phyloP scores from a whole-genome alignment of 257 asterid species.

The Asclepias syriaca region DNA sequence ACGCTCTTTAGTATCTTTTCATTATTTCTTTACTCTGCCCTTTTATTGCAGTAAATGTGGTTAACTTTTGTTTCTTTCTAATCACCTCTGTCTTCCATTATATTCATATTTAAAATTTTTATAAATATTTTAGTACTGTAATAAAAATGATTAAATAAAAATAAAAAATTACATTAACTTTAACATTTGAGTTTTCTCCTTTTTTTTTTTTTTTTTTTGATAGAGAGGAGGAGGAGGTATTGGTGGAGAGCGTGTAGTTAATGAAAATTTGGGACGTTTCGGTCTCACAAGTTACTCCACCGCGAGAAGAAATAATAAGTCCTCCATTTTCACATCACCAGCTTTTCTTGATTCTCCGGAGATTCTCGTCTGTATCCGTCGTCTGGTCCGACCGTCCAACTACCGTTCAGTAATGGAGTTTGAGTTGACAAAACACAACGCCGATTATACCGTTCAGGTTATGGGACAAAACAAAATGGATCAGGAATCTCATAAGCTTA shows the following conservation, averaged over 20 bases:
- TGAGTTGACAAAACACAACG: constrained; percentile 3
- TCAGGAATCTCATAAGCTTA: not conserved
- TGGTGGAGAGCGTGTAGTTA: no score
- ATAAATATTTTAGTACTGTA: no score
- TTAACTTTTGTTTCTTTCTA: no score
- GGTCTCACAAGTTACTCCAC: not conserved
- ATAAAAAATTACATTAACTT: no score
- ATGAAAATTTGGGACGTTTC: no score
- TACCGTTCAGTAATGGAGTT: constrained; percentile 1
- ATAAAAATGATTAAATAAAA: no score
- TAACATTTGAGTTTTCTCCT: no score
- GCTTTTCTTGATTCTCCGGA: not conserved
- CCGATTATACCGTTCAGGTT: not conserved
- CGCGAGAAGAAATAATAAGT: not conserved
- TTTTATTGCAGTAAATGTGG: not conserved
- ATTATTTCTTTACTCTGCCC: not conserved
- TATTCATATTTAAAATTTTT: no score
- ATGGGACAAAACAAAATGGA: not conserved
- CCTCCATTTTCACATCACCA: not conserved
- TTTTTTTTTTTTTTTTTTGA: no score
- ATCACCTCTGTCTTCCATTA: no score
- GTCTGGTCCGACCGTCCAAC: not conserved
- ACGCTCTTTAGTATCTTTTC: not conserved
- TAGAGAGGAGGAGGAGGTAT: no score
- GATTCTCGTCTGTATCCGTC: not conserved